Evolutionary conservation across 129 eudicot genomes (phyloP), one percentile per base, ranked within the genome.

Genomic region (Smallanthus sonchifolius): DNA sequence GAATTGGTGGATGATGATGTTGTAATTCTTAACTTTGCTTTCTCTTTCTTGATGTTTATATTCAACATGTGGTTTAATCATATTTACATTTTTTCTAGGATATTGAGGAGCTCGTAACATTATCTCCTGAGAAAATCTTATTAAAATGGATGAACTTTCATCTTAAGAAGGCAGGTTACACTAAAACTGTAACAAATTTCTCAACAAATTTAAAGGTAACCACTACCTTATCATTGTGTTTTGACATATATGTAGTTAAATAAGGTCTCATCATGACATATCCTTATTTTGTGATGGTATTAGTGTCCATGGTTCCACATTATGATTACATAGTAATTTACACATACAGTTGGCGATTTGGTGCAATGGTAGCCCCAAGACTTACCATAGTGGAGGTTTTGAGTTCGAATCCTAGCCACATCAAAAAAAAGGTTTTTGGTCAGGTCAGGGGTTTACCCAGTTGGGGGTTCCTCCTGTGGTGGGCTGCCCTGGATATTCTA

Each of bases 61-160:
- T 67, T 68, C 69, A 44, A 67, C 56, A 1, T 74, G 67, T 74
- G 35, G 56, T 62, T 69, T 62, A 63, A 69, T 20, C 56, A 38
- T 77, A 69, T 57, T 47, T n/a, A 60, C 71, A 17, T 40, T 36
- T 59, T 67, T 73, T 82, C 69, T 86, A 92, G 97, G 97, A 92
- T 82, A 78, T 89, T 79, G 97, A 89, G 84, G 97, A 92, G 88
- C 96, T 92, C 65, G 71, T 92, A 73, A 85, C 85, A 59, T 83
- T 80, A 80, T 85, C 97, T 75, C 97, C 97, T 4, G 97, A 89
- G 75, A 92, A 92, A 83, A 63, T 92, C 30, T 80, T 92, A 55
- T 69, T 92, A 71, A 92, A 92, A 36, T 92, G 97, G 97, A 87
- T 92, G 94, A 92, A 92, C 73, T 92, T 89, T 70, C 97, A 92